Base-by-base conservation (phyloP, 129 eudicot genomes). In the Flaveria ramosissima region DNA sequence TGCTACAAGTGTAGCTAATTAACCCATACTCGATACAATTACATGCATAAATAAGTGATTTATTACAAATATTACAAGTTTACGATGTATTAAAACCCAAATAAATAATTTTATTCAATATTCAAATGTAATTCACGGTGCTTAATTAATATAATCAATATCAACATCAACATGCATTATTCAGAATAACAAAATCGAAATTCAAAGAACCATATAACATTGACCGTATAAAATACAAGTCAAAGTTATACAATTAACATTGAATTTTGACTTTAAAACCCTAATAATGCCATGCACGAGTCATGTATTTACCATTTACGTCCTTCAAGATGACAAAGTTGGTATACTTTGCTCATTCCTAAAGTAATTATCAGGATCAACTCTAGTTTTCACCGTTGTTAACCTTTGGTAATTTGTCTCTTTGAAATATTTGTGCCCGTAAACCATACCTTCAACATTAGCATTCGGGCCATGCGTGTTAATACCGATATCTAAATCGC, bases 261-360 rank as follows among this genome's bases (percentile, higher is more conserved):
- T 61, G 68, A 61, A 24, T 61, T 24, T 61, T 14, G 61, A 26
- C 42, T 61, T 61, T 5, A 26, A 13, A 26, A 61, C 19, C 9
- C 3, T 61, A 30, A 61, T 26, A 61, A 61, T 13, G 43, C 68
- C 47, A 64, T 64, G 6, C 21, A 27, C 23, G 8, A 63, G 5
- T 21, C 6, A 36, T 36, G 41, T 68, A 68, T 66, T 15, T 66
- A 66, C 10, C 36, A 5, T 51, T 21, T 16, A 2, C 55, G 53
- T 78, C 51, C 71, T 57, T 65, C 14, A 77, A 36, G 70, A 77
- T 55, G 79, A 45, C 9, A 48, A 61, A 15, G 48, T 55, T 10
- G 91, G 88, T 46, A 87, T 87, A 43, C 91, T 78, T 61, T 87
- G 91, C 68, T 84, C 91, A 62, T 75, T 52, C 21, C 86, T 81